Conservation (phyloP, 2,329 filamentous ascomycete species). For the Cytospora chrysosperma region DNA sequence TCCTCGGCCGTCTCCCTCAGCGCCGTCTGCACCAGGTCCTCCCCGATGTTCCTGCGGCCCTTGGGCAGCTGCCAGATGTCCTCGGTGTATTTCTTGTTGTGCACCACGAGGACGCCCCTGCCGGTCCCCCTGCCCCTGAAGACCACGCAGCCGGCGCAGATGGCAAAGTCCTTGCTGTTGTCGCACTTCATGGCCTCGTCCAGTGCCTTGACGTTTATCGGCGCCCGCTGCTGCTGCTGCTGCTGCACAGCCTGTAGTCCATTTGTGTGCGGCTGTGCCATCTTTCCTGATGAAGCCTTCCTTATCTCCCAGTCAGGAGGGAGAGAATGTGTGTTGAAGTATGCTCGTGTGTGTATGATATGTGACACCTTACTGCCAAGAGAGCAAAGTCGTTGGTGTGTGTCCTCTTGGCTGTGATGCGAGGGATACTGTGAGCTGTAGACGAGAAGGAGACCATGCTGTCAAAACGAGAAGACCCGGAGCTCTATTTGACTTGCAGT, state of each 20-base stretch:
- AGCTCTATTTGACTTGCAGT: background rate
- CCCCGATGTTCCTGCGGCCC: slow-evolving; percentile 48
- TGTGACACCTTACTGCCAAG: background rate
- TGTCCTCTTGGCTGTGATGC: background rate
- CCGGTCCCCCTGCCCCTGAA: slow-evolving; percentile 36
- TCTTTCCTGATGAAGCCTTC: background rate
- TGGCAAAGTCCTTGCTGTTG: slow-evolving; percentile 42
- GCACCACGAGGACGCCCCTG: slow-evolving; percentile 43
- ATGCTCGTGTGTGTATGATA: background rate
- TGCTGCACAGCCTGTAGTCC: background rate
- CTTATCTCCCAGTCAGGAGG: background rate
- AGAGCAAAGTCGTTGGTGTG: background rate
- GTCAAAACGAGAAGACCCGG: background rate
- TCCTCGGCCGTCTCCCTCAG: slow-evolving; percentile 49
- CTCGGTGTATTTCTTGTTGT: slow-evolving; percentile 39
- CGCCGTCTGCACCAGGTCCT: slow-evolving; percentile 42
- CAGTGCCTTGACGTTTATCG: slow-evolving; percentile 32
- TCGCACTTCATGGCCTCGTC: slow-evolving; percentile 38
- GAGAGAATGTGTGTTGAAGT: background rate
- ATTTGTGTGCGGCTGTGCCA: background rate
- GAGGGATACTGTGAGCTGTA: background rate
- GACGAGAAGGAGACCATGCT: background rate
- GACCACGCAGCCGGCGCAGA: slow-evolving; percentile 49
- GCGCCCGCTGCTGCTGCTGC: background rate
- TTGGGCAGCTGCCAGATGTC: slow-evolving; percentile 48